Conservation (phyloP, 78 protist species). For the Dictyostelium capitatum region DNA sequence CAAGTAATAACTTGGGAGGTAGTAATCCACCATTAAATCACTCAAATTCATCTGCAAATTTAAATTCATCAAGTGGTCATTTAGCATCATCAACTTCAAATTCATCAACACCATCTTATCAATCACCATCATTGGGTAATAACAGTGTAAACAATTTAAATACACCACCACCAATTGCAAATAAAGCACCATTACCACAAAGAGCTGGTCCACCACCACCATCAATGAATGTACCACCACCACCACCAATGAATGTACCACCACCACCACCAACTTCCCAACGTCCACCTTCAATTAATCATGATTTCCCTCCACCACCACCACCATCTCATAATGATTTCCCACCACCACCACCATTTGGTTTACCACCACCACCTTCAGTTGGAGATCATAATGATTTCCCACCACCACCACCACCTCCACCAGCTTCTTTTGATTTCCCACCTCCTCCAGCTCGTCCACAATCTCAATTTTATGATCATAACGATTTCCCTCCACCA, state of each 20-base stretch:
- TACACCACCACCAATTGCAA: slow-evolving; percentile 19
- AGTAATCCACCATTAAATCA: slow-evolving; percentile 14
- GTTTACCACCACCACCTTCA: slow-evolving; percentile 7
- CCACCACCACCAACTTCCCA: slow-evolving; percentile 28
- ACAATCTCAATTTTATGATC: slow-evolving; percentile 24
- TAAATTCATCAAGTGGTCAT: slow-evolving; percentile 6
- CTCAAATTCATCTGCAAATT: slow-evolving; percentile 24
- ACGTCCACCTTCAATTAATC: background rate
- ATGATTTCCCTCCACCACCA: slow-evolving; percentile 31
- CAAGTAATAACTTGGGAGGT: background rate
- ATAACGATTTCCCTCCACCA: slow-evolving; percentile 42
- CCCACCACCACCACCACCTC: slow-evolving; percentile 11
- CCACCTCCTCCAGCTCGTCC: slow-evolving; percentile 12
- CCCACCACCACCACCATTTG: slow-evolving; percentile 8
- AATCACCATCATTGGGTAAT: background rate
- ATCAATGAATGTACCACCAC: background rate
- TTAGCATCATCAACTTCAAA: slow-evolving; percentile 20
- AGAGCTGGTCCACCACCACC: slow-evolving; percentile 26
- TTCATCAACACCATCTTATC: slow-evolving; percentile 18
- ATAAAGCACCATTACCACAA: slow-evolving; percentile 8
- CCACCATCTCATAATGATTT: background rate
- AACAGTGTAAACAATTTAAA: background rate
- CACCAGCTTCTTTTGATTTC: background rate
- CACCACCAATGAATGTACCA: slow-evolving; percentile 22
- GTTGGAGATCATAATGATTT: background rate